Evolutionary conservation across 805 yeast genomes (phyloP).

Genomic region (Isabelozyma rhagii): DNA sequence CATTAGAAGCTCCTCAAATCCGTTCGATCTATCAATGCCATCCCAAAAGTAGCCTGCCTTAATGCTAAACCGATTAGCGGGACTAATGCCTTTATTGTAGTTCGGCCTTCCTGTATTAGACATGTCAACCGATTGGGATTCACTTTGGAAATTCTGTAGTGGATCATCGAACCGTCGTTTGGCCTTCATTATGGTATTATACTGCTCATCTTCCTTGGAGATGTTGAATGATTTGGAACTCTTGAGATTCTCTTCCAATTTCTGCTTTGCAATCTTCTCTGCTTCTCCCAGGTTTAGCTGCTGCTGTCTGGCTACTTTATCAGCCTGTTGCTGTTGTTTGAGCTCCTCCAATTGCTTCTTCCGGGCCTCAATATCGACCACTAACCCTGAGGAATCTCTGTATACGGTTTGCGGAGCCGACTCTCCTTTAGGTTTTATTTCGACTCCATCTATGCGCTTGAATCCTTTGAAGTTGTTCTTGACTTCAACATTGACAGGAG

Average conservation of each 20-base stretch:
- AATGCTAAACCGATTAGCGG: conserved; percentile 72
- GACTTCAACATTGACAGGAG: conserved; percentile 12
- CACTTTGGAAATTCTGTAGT: conserved; percentile 41
- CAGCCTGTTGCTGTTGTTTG: conserved; percentile 8
- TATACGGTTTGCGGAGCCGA: conserved; percentile 38
- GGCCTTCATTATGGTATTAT: conserved; percentile 28
- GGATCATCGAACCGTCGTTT: conserved; percentile 62
- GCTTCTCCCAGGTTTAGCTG: conserved; percentile 36
- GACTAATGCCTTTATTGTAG: conserved; percentile 48
- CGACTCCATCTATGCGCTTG: conserved; percentile 27
- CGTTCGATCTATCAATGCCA: conserved; percentile 86
- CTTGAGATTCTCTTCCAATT: conserved; percentile 25
- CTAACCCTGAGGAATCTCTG: conserved; percentile 62
- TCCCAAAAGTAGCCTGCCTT: conserved; percentile 80
- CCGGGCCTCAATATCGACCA: conserved; percentile 37
- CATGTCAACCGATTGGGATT: conserved; percentile 7
- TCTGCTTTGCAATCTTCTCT: conserved; percentile 33
- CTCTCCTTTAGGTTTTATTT: not conserved
- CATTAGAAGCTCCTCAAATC: conserved; percentile 71
- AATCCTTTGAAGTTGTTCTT: conserved; percentile 26
- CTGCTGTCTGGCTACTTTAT: conserved; percentile 15
- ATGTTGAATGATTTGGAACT: conserved; percentile 18
- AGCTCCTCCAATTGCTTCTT: conserved; percentile 14
- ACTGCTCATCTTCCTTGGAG: conserved; percentile 34
- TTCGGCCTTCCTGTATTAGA: conserved; percentile 47